Evolutionary conservation across 176 grass and related monocot species (phyloP), one percentile per base, ranked within the genome.

Genomic region (Lolium multiflorum): DNA sequence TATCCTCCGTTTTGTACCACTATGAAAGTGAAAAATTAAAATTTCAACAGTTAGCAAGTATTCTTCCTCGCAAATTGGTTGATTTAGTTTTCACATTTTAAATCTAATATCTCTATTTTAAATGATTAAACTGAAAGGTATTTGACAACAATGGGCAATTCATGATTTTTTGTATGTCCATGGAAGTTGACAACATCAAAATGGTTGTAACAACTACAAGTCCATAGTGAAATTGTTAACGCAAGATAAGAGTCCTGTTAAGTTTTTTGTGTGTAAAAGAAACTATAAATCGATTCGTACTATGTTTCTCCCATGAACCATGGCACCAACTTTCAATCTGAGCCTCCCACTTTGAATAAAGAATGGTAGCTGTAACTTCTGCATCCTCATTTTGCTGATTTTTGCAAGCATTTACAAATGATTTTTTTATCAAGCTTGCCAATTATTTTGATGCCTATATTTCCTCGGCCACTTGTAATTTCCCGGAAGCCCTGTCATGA

Each of bases 261-360:
- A 9, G 44, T 46, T 35, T 35, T 35, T 2, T 35, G 31, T 62
- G 59, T 63, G 49, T 18, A 51, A 7, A 79, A 84, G 46, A 41
- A 47, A 28, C 48, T 65, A 14, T 38, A 74, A 80, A 64, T 47
- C 24, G 65, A 85, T 9, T 47, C 43, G 26, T 88, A 97, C 92
- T 90, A 71, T 67, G 41, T 44, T 43, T 77, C 92, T 83, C 20
- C 90, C 89, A 75, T 92, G 74, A 62, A 70, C 20, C 47, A 75
- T 81, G 47, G 91, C 61, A 51, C 85, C 83, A 87, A 28, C 88
- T 89, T 85, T 88, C 91, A 59, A 94, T 71, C 59, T 94, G 90
- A 76, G 90, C 87, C 82, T 97, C 86, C 95, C 95, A 97, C 39
- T 97, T 85, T 14, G 89, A 92, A 78, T 82, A 88, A 60, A 92